Evolutionary conservation across 208 protist genomes (phyloP).

Genomic region (Vickermania spadyakhi): DNA sequence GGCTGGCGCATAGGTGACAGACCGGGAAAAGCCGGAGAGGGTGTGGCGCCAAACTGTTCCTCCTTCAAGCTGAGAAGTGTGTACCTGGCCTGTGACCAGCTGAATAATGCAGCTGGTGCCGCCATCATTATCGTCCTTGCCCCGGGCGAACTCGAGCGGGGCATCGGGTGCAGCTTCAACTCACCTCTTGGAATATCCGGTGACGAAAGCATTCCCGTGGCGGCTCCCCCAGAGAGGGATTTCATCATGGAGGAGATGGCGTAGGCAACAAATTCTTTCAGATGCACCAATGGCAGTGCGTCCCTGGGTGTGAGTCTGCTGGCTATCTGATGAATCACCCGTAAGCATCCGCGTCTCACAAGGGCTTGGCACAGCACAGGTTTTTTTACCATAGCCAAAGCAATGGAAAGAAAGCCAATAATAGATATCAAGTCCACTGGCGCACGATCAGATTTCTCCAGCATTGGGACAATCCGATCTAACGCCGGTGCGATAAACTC

Average conservation of each 20-base stretch:
- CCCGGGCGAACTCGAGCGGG: background rate
- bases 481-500: constrained; percentile 19
- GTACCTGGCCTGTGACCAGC: background rate
- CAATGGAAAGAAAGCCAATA: constrained; percentile 6
- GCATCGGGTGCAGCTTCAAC: background rate
- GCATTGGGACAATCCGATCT: constrained; percentile 6
- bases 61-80: background rate
- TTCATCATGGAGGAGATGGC: constrained; percentile 5
- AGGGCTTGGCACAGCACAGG: constrained; percentile 30
- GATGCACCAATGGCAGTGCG: constrained; percentile 30
- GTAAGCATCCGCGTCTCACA: constrained; percentile 26
- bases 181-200: background rate
- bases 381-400: constrained; percentile 14
- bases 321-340: constrained; percentile 28
- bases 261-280: constrained; percentile 40
- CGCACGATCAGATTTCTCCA: constrained; percentile 1
- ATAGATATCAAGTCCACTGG: constrained; percentile 24
- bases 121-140: background rate
- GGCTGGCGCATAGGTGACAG: background rate
- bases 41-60: background rate
- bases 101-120: background rate
- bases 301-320: constrained; percentile 20
- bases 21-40: background rate
- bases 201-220: background rate
- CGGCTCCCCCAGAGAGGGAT: background rate